Evolutionary conservation across 805 yeast species (phyloP), one percentile per base, ranked within the genome.

Genomic region (Maudiozyma serrabonitensis): DNA sequence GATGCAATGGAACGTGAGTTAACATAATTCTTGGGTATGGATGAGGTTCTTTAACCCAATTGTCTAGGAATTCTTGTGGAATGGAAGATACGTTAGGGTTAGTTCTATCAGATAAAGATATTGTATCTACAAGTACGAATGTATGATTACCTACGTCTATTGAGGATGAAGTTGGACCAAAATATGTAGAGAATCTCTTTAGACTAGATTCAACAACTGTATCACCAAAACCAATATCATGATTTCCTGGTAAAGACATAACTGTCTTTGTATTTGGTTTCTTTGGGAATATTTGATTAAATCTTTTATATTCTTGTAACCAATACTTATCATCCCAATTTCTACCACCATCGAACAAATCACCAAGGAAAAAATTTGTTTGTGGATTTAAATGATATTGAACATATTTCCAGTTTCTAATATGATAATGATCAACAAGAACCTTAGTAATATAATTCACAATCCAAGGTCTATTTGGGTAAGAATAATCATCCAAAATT

Each of bases 301-400:
- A 93, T 47, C 99, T 70, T 19, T 64, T 59, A 58, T 75, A 82
- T 64, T 93, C 98, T 13, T 72, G 68, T 48, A 78, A 67, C 95
- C 96, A 88, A 21, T 74, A 70, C 34, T 75, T 75, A 53, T 78
- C 80, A 39, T 76, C 78, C 91, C 95, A 89, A 48, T 82, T 83
- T 50, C 99, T 74, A 0, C 98, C 98, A 12, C 97, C 97, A 67
- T 93, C 99, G 62, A 91, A 85, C 56, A 91, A 66, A 63, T 93
- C 99, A 2, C 99, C 99, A 26, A 93, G 68, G 62, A 88, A 91
- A 5, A 91, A 67, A 4, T 81, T 79, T 1, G 84, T 71, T 58
- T 89, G 84, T 0, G 98, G 96, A 35, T 79, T 78, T 47, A 93
- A 72, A 2, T 68, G 54, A 7, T 68, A 54, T 53, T 84, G 83